Conservation (phyloP, 164 flowering plant genomes). For the Liquidambar formosana region DNA sequence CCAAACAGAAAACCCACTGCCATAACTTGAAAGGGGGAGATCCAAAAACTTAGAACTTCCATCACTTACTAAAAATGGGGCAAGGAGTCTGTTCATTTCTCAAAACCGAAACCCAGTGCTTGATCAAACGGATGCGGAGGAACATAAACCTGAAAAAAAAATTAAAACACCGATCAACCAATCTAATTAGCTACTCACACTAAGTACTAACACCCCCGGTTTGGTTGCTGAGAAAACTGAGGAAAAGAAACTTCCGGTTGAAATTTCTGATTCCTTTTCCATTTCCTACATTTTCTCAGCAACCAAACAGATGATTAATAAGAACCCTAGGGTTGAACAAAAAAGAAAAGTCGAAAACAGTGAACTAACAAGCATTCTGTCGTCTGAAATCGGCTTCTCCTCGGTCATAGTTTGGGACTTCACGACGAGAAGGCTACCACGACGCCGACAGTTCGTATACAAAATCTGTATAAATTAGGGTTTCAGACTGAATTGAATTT, state of each 20-base stretch:
- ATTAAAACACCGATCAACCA: neutral
- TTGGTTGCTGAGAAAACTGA: neutral
- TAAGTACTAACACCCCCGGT: neutral
- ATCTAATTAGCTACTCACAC: neutral
- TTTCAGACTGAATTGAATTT: slow-evolving; percentile 1
- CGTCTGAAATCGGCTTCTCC: slow-evolving; percentile 29
- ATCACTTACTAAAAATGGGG: slow-evolving; percentile 74
- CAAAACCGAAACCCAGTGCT: slow-evolving; percentile 95
- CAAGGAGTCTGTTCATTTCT: slow-evolving; percentile 91
- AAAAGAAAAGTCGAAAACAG: neutral
- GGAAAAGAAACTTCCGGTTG: neutral
- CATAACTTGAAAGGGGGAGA: too few species aligned
- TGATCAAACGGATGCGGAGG: slow-evolving; percentile 96
- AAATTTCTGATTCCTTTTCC: too few species aligned
- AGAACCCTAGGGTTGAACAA: neutral
- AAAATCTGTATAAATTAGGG: slow-evolving; percentile 18
- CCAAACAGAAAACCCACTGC: too few species aligned
- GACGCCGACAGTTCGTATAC: slow-evolving; percentile 21
- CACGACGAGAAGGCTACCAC: slow-evolving; percentile 20
- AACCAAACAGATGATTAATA: neutral
- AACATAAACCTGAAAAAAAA: slow-evolving; percentile 86
- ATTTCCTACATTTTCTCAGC: neutral
- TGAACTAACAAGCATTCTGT: slow-evolving; percentile 54
- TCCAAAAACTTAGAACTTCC: too few species aligned
- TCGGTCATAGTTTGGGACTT: slow-evolving; percentile 44